Conservation (phyloP, 768 basidiomycete genomes). For the Auricularia sp. region DNA sequence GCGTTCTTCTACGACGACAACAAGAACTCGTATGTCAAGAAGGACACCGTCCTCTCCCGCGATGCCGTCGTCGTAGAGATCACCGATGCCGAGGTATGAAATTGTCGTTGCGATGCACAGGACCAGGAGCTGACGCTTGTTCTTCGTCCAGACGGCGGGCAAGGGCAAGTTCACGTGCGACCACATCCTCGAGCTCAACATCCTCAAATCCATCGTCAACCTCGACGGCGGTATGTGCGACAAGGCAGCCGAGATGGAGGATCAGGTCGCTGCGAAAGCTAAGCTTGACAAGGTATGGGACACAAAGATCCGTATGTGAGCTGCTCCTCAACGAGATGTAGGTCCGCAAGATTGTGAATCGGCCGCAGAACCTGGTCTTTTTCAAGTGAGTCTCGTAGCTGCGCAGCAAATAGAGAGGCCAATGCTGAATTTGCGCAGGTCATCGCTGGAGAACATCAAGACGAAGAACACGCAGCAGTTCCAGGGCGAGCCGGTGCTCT, state of each 20-base stretch:
- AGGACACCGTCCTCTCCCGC: background rate
- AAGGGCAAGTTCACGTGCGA: background rate
- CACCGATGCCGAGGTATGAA: background rate
- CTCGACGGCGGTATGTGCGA: background rate
- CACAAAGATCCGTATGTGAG: too few relatives aligned
- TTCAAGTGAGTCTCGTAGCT: background rate
- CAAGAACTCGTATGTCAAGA: background rate
- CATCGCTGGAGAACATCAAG: background rate
- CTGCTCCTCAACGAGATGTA: background rate
- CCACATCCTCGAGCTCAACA: background rate
- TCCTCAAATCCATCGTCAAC: background rate
- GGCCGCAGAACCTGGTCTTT: background rate
- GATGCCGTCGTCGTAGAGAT: background rate
- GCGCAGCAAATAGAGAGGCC: too few relatives aligned
- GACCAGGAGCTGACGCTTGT: background rate
- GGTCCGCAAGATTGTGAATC: background rate
- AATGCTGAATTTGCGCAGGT: background rate
- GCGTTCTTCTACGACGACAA: background rate
- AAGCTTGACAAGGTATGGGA: background rate
- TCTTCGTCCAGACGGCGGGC: background rate
- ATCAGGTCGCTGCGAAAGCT: background rate
- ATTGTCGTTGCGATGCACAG: background rate
- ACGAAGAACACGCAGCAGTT: background rate
- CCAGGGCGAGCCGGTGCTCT: background rate
- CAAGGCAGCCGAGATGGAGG: background rate